Percentiles rank a stretch among this genome's conserved stretches.
Evolutionary conservation across 2,329 filamentous ascomycete genomes (phyloP).

Genomic region (Pseudocercospora vitis): DNA sequence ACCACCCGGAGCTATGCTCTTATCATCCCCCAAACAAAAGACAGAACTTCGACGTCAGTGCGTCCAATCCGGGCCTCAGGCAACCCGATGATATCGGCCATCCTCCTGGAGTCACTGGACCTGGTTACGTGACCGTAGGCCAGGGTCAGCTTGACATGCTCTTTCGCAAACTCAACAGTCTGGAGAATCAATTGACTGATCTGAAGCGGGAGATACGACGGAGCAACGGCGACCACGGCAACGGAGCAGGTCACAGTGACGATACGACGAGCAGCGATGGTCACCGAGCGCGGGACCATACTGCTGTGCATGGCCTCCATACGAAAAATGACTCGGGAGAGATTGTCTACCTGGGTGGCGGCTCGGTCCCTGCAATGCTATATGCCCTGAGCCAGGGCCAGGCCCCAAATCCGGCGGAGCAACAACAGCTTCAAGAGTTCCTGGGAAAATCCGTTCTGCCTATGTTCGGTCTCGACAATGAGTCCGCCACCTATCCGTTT

Average conservation of each 20-base stretch:
- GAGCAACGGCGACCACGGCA: constrained; percentile 22
- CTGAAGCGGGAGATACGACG: constrained; percentile 38
- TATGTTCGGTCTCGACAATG: constrained; percentile 63
- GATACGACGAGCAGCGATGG: constrained; percentile 19
- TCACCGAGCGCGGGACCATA: constrained; percentile 36
- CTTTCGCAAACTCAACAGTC: constrained; percentile 49
- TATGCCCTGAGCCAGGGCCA: constrained; percentile 50
- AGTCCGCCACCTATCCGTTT: constrained; percentile 64
- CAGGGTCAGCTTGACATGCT: constrained; percentile 50
- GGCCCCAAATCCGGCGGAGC: constrained; percentile 37
- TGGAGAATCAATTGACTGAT: constrained; percentile 50
- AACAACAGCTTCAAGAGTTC: constrained; percentile 57
- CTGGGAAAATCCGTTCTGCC: constrained; percentile 62
- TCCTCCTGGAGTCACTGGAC: constrained; percentile 9
- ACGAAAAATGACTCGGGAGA: constrained; percentile 56
- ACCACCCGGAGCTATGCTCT: constrained; percentile 53
- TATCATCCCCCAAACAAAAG: constrained; percentile 42
- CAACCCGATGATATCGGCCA: constrained; percentile 24
- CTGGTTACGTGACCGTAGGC: constrained; percentile 34
- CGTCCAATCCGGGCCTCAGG: constrained; percentile 17
- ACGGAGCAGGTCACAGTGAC: constrained; percentile 23
- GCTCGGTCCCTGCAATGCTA: constrained; percentile 62
- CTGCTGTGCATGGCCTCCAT: constrained; percentile 58
- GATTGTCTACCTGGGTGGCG: constrained; percentile 61
- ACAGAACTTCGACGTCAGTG: constrained; percentile 31